A percentile compares a stretch with the other conserved stretches of the same genome.
Evolutionary conservation across 2,329 filamentous ascomycete genomes (phyloP).

Genomic region (Furcasterigmium sp.): DNA sequence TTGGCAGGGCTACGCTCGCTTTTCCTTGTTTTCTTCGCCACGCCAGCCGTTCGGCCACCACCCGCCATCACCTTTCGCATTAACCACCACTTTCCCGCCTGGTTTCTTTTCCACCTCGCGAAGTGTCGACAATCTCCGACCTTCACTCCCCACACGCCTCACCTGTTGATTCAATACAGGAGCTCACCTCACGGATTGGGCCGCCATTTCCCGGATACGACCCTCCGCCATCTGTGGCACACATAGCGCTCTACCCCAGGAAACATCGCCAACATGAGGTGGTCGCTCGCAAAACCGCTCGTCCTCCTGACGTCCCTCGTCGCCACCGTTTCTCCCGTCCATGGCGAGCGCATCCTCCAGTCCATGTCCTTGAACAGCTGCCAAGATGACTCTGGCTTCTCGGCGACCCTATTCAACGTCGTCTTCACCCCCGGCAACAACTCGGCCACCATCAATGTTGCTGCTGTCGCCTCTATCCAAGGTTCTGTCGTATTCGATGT

Average conservation of each 20-base stretch:
- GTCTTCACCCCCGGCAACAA: constrained; percentile 71
- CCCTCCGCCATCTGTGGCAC: background rate
- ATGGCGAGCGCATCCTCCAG: constrained; percentile 64
- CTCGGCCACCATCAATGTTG: constrained; percentile 67
- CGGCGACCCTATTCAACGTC: constrained; percentile 84
- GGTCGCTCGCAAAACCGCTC: constrained; percentile 36
- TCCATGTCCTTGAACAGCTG: constrained; percentile 83
- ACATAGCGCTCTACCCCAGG: background rate
- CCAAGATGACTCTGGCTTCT: constrained; percentile 78
- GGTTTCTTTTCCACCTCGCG: no score
- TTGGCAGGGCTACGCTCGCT: constrained; percentile 3
- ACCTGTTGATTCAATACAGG: no score
- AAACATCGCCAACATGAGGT: constrained; percentile 36
- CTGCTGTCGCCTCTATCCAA: constrained; percentile 75
- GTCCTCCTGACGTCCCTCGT: constrained; percentile 39
- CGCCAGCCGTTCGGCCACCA: background rate
- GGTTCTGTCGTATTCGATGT: constrained; percentile 78
- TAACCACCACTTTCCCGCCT: no score
- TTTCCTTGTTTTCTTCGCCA: constrained; percentile 1
- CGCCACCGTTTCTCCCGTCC: constrained; percentile 38
- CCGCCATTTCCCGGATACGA: background rate
- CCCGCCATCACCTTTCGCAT: no score
- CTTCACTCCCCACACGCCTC: background rate
- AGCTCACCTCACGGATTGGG: no score
- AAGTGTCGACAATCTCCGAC: background rate